These are phyloP conservation scores for Suillus ampliporus DNA, from an alignment of 768 basidiomycete species.

Conservation along the genomic window DNA sequence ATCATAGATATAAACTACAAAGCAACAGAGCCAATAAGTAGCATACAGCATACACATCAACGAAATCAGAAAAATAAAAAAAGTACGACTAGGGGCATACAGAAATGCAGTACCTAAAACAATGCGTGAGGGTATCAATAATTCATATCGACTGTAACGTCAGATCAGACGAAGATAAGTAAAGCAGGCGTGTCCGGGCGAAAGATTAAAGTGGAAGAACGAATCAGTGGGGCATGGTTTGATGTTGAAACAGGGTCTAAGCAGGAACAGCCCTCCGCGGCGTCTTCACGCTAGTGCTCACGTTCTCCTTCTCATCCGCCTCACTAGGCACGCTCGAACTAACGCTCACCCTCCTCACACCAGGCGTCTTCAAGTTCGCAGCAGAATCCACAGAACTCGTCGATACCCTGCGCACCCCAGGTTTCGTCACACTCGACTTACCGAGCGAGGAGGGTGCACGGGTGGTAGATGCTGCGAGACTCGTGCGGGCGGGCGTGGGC, in stretches of 20 bases:
- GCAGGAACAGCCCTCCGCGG: conserved; percentile 25
- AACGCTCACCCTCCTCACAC: conserved; percentile 38
- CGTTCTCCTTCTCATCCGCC: conserved; percentile 66
- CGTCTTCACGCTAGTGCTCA: conserved; percentile 16
- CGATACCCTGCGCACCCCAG: conserved; percentile 26
- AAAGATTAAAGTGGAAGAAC: too few relatives aligned
- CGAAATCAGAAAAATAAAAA: too few relatives aligned
- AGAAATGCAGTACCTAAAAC: too few relatives aligned
- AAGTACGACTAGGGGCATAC: too few relatives aligned
- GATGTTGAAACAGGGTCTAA: conserved; percentile 11
- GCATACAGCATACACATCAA: too few relatives aligned
- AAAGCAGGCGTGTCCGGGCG: too few relatives aligned
- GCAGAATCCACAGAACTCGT: conserved; percentile 40
- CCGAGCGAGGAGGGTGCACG: conserved; percentile 40
- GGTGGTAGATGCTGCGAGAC: conserved; percentile 11
- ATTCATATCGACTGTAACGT: too few relatives aligned
- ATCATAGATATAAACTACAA: too few relatives aligned
- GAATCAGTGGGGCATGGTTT: too few relatives aligned
- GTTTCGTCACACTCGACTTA: conserved; percentile 20
- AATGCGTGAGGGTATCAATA: too few relatives aligned
- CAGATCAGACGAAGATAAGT: too few relatives aligned
- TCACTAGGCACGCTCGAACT: conserved; percentile 48
- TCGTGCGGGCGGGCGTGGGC: conserved; percentile 39
- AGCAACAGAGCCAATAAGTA: too few relatives aligned
- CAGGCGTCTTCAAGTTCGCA: conserved; percentile 39